These are phyloP conservation scores for Geum urbanum DNA, from an alignment of 306 rosid species.

Conservation along the genomic window DNA sequence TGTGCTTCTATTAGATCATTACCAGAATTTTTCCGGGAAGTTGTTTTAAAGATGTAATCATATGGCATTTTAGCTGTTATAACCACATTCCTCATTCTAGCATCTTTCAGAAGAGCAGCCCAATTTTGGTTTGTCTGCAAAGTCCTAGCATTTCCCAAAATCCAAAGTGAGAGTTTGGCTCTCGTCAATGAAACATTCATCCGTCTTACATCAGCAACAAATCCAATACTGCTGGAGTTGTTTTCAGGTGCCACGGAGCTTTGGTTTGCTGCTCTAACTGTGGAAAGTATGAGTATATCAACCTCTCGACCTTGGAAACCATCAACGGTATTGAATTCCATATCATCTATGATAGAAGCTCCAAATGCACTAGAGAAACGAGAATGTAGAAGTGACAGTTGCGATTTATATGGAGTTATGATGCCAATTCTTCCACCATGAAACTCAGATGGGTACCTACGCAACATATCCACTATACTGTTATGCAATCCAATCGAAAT, in stretches of 20 bases:
- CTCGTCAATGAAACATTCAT: conserved; percentile 98
- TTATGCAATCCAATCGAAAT: conserved; percentile 25
- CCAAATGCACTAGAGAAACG: conserved; percentile 73
- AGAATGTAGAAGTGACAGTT: conserved; percentile 78
- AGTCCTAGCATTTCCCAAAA: conserved; percentile 87
- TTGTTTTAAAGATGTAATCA: conserved; percentile 46
- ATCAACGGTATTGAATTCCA: conserved; percentile 91
- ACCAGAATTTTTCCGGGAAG: conserved; percentile 27
- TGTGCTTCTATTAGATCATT: conserved; percentile 26
- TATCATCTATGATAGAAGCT: conserved; percentile 48
- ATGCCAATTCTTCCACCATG: conserved; percentile 75
- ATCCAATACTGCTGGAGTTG: conserved; percentile 67
- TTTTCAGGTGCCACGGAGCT: conserved; percentile 36
- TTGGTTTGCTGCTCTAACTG: conserved; percentile 78
- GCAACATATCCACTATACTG: conserved; percentile 20
- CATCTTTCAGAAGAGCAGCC: conserved; percentile 86
- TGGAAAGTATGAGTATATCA: conserved; percentile 84
- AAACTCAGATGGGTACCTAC: conserved; percentile 77
- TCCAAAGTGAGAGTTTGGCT: conserved; percentile 88
- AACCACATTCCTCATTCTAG: conserved; percentile 64
- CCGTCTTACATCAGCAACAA: conserved; percentile 96
- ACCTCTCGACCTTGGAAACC: conserved; percentile 99
- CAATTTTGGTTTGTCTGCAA: conserved; percentile 72
- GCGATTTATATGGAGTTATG: conserved; percentile 87
- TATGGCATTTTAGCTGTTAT: conserved; percentile 58